phyloP scores from a whole-genome alignment of 768 basidiomycete genomes.

The Rhizopogon salebrosus region DNA sequence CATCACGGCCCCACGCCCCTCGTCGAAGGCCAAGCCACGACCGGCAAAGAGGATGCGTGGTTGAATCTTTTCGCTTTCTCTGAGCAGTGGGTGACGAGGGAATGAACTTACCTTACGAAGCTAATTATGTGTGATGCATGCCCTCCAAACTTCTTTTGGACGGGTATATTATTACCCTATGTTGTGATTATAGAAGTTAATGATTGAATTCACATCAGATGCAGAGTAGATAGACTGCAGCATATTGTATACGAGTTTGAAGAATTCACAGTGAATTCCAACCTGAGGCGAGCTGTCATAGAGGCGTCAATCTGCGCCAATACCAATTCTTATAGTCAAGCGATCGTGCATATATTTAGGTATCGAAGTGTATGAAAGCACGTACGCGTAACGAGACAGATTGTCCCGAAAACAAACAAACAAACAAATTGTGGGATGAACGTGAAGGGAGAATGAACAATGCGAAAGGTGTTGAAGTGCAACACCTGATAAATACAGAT shows the following conservation, averaged over 20 bases:
- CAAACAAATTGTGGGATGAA: constrained; percentile 4
- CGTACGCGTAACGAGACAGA: not conserved
- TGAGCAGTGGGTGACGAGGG: not conserved
- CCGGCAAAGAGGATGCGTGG: constrained; percentile 23
- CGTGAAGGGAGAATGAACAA: not conserved
- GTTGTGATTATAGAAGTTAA: not conserved
- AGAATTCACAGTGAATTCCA: no score
- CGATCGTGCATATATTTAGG: not conserved
- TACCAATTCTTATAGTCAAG: not conserved
- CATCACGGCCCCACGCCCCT: constrained; percentile 5
- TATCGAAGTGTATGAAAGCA: constrained; percentile 2
- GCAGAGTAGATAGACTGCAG: no score
- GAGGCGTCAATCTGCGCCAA: no score
- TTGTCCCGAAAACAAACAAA: not conserved
- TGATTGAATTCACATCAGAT: not conserved
- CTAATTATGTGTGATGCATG: not conserved
- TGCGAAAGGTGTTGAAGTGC: constrained; percentile 4
- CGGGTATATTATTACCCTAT: not conserved
- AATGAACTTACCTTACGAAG: not conserved
- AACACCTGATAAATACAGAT: constrained; percentile 21
- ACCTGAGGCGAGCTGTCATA: no score
- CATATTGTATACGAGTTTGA: no score
- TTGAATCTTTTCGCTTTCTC: constrained; percentile 7
- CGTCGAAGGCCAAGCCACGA: constrained; percentile 9
- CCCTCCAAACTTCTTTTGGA: not conserved